Evolutionary conservation across 495 filamentous ascomycete species (phyloP).

Genomic region (Xylaria castorea): DNA sequence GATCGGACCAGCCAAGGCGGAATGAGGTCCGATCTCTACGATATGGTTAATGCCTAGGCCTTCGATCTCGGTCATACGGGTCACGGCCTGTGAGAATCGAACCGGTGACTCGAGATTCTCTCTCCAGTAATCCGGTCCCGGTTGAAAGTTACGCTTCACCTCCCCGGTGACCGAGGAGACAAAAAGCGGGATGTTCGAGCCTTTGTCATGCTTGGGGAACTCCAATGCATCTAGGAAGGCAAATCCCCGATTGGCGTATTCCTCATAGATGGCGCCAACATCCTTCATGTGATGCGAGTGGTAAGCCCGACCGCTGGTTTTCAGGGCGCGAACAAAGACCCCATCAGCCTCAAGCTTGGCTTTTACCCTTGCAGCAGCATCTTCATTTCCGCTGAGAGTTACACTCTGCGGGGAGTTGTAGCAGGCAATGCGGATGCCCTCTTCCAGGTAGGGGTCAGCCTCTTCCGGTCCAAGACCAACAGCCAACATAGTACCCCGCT

Average conservation of each 20-base stretch:
- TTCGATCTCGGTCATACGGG: conserved; percentile 37
- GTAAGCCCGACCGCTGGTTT: conserved; percentile 56
- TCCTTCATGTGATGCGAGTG: conserved; percentile 67
- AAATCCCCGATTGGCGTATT: conserved; percentile 41
- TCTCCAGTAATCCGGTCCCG: conserved; percentile 47
- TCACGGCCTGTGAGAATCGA: conserved; percentile 45
- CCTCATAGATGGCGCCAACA: conserved; percentile 48
- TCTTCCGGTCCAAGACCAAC: conserved; percentile 43
- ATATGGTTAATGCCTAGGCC: conserved; percentile 32
- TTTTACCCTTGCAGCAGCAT: conserved; percentile 46
- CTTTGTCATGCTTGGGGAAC: neutral
- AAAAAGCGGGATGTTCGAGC: conserved; percentile 44
- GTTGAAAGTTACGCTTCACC: conserved; percentile 36
- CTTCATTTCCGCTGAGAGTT: conserved; percentile 42
- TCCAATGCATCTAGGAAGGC: conserved; percentile 38
- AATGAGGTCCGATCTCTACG: conserved; percentile 66
- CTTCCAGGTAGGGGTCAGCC: conserved; percentile 36
- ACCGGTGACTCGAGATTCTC: conserved; percentile 49
- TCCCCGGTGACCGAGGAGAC: conserved; percentile 40
- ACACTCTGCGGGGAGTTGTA: conserved; percentile 45
- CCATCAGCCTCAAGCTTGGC: conserved; percentile 55
- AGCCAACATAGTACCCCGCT: conserved; percentile 46
- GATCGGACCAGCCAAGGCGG: conserved; percentile 58
- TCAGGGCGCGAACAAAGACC: conserved; percentile 47
- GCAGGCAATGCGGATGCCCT: conserved; percentile 42